A percentile compares a stretch with the other conserved stretches of the same genome.
Conservation (phyloP, 2,329 filamentous ascomycete genomes). For the Setomelanomma holmii region DNA sequence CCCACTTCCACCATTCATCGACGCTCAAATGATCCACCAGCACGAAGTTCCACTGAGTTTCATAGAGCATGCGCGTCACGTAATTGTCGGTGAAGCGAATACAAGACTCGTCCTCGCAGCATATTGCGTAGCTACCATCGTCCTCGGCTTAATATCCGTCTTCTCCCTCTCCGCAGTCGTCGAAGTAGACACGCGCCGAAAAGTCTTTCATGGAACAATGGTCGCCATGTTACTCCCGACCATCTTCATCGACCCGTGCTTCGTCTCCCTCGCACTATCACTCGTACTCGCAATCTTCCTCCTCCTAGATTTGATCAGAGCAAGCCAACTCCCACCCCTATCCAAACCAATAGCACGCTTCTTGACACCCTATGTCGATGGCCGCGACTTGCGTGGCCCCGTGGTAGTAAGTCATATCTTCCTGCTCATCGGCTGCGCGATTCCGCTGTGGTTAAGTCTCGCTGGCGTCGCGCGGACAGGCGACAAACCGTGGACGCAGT, state of each 20-base stretch:
- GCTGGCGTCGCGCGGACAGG: constrained; percentile 70
- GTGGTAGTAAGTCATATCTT: constrained; percentile 98
- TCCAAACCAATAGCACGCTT: constrained; percentile 86
- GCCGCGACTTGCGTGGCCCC: constrained; percentile 87
- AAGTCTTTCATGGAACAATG: constrained; percentile 99
- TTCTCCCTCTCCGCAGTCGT: constrained; percentile 76
- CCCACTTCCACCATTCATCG: constrained; percentile 64
- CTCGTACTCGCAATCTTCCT: constrained; percentile 85
- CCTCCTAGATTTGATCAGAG: constrained; percentile 85
- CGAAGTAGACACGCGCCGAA: constrained; percentile 93
- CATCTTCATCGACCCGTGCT: constrained; percentile 85
- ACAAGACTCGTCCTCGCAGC: constrained; percentile 76
- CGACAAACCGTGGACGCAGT: constrained; percentile 67
- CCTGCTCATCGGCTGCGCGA: constrained; percentile 90
- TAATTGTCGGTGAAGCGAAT: constrained; percentile 75
- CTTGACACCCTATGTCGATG: constrained; percentile 91
- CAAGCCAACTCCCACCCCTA: constrained; percentile 88
- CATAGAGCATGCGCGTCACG: constrained; percentile 70
- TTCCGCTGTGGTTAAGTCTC: constrained; percentile 89
- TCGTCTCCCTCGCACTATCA: constrained; percentile 78
- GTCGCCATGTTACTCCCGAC: constrained; percentile 92
- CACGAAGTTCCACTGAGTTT: constrained; percentile 19
- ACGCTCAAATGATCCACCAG: constrained; percentile 19
- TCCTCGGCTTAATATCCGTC: constrained; percentile 75
- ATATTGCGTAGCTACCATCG: constrained; percentile 77